phyloP scores from a whole-genome alignment of 75 land plant genomes.

The Pinus taeda region DNA sequence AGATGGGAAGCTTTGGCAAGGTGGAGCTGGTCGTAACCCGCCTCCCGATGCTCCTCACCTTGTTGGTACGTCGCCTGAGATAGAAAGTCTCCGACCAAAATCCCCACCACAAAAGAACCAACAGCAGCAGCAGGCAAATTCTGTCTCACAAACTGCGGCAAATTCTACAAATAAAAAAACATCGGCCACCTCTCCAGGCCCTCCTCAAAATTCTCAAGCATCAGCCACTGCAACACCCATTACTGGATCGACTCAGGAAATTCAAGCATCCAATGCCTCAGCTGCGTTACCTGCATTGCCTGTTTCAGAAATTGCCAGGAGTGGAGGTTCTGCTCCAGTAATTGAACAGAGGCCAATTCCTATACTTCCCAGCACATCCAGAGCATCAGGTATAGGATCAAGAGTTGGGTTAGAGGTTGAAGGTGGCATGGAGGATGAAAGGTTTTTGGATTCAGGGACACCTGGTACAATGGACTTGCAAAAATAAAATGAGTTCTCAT shows the following conservation, averaged over 20 bases:
- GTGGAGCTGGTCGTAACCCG: slow-evolving; percentile 97
- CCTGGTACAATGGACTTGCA: background rate
- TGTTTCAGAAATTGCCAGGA: slow-evolving; percentile 1
- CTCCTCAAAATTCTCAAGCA: slow-evolving; percentile 34
- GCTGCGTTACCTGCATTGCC: background rate
- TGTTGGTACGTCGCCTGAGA: slow-evolving; percentile 88
- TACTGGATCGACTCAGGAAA: slow-evolving; percentile 17
- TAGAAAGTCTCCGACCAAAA: slow-evolving; percentile 91
- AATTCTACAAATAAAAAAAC: slow-evolving; percentile 59
- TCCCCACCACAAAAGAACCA: slow-evolving; percentile 90
- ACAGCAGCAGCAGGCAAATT: slow-evolving; percentile 57
- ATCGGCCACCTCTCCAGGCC: slow-evolving; percentile 42
- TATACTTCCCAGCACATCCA: slow-evolving; percentile 3
- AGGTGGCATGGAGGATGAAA: slow-evolving; percentile 3
- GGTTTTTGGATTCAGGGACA: slow-evolving; percentile 8
- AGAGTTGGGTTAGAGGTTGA: slow-evolving; percentile 9
- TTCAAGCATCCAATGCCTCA: slow-evolving; percentile 6
- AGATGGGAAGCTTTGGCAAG: slow-evolving; percentile 98
- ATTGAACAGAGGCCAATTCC: slow-evolving; percentile 8
- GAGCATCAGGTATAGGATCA: background rate
- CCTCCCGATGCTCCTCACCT: slow-evolving; percentile 97
- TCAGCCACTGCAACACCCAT: slow-evolving; percentile 16
- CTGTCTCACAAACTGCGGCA: slow-evolving; percentile 48
- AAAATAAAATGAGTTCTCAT: slow-evolving; percentile 2
- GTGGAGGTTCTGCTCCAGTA: slow-evolving; percentile 2